Percentiles rank a stretch among this genome's conserved stretches.
Evolutionary conservation across 1,284 basidiomycete species (phyloP).

Genomic region (Hypsizygus ulmarius): DNA sequence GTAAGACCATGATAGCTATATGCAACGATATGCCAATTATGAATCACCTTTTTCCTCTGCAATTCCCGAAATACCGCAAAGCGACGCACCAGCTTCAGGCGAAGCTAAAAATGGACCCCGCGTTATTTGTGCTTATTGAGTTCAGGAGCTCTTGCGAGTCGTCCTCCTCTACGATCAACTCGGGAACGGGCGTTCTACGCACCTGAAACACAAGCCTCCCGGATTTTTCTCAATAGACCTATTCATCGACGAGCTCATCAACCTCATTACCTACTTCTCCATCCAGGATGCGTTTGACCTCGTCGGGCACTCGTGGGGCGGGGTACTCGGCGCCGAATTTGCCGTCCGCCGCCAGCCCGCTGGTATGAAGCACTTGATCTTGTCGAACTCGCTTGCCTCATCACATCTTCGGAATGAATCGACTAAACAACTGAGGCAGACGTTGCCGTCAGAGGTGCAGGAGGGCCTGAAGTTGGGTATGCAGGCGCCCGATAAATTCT

Average conservation of each 20-base stretch:
- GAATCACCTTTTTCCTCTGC: too few species aligned
- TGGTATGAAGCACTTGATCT: slow-evolving; percentile 41
- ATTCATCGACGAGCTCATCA: slow-evolving; percentile 47
- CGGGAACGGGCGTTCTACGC: slow-evolving; percentile 45
- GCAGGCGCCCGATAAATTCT: slow-evolving; percentile 22
- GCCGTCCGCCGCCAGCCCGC: slow-evolving; percentile 34
- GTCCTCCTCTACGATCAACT: slow-evolving; percentile 53
- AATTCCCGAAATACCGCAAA: too few species aligned
- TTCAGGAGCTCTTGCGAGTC: too few species aligned
- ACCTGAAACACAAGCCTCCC: slow-evolving; percentile 33
- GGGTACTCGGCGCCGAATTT: slow-evolving; percentile 42
- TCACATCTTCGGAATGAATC: slow-evolving; percentile 38
- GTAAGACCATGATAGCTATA: too few species aligned
- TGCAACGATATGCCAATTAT: too few species aligned
- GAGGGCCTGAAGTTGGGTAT: slow-evolving; percentile 22
- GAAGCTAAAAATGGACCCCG: too few species aligned
- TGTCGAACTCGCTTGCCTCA: slow-evolving; percentile 39
- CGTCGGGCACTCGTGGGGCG: slow-evolving; percentile 52
- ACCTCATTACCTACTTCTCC: slow-evolving; percentile 38
- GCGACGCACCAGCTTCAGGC: too few species aligned
- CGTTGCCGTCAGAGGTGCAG: slow-evolving; percentile 25
- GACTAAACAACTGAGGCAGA: slow-evolving; percentile 37
- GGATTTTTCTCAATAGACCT: slow-evolving; percentile 46
- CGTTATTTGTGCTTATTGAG: too few species aligned
- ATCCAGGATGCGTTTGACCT: slow-evolving; percentile 38